Evolutionary conservation across 176 grass and related monocot species (phyloP).

Genomic region (Rhipidocladum racemiflorum): DNA sequence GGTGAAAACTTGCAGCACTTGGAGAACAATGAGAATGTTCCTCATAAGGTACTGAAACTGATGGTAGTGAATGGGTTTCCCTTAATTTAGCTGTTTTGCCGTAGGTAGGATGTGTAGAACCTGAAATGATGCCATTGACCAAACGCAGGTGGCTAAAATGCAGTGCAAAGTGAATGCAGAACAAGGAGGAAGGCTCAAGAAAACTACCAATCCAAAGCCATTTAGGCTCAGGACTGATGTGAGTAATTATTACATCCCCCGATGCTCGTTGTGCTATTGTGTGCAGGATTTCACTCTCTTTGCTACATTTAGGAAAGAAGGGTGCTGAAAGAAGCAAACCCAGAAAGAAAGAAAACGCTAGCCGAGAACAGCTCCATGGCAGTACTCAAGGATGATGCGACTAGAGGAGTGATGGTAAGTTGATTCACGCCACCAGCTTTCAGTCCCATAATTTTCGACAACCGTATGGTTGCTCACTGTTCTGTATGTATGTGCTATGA

Average conservation of each 20-base stretch:
- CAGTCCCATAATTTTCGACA: background rate
- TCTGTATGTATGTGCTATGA: slow-evolving; percentile 11
- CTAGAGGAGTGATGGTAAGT: slow-evolving; percentile 24
- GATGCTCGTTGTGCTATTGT: background rate
- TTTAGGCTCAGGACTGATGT: slow-evolving; percentile 90
- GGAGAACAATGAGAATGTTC: slow-evolving; percentile 52
- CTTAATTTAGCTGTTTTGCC: background rate
- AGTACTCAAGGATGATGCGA: slow-evolving; percentile 21
- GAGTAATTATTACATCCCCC: slow-evolving; percentile 22
- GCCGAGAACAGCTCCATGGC: slow-evolving; percentile 29
- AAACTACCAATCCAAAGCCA: slow-evolving; percentile 81
- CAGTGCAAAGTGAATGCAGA: slow-evolving; percentile 41
- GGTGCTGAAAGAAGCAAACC: slow-evolving; percentile 76
- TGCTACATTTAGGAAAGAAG: slow-evolving; percentile 59
- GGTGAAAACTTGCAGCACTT: slow-evolving; percentile 30
- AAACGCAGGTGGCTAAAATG: slow-evolving; percentile 43
- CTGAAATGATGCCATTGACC: slow-evolving; percentile 15
- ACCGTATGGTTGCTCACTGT: background rate
- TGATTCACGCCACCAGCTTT: background rate
- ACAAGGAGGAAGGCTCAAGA: slow-evolving; percentile 57
- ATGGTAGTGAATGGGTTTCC: background rate
- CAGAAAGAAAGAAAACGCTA: slow-evolving; percentile 46
- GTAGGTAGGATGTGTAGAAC: background rate
- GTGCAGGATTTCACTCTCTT: background rate
- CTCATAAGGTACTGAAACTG: slow-evolving; percentile 53